Base-by-base conservation (phyloP, 148 eudicot genomes). In the Arbutus unedo region DNA sequence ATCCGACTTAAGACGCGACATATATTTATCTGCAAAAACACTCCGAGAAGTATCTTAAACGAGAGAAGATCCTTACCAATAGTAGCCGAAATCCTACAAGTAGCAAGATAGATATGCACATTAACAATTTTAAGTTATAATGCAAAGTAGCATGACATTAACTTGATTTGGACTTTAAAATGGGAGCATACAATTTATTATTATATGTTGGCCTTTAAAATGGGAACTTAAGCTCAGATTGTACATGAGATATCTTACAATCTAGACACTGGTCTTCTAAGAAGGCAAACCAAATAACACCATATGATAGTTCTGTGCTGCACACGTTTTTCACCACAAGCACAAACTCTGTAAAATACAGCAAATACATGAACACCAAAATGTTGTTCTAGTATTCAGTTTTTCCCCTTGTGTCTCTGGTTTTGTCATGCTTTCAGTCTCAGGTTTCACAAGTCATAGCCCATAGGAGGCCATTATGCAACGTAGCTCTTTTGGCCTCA, bases 1-100 rank as follows among this genome's bases (percentile, higher is more conserved):
- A 85, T 88, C 96, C 45, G 93, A 86, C 77, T 91, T 93, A 49
- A 79, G 72, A 38, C 87, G 92, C 21, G 89, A 83, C 74, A 96
- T 82, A 87, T 93, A 96, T 82, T 87, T 89, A 75, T 94, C 99
- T 96, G 94, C 86, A 88, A 72, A 82, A 72, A 81, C 43, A 3
- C 49, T 54, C 62, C 74, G 13, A 10, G 60, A 76, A 76, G 51
- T 47, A 18, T 50, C 41, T 25, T 76, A 31, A 50, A 76, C 44
- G 5, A 71, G 75, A 49, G 49, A 31, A 71, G 78, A 16, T 21
- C 18, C 31, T 47, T 14, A 18, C 14, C 6, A 73, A 45, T n/a
- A 38, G 10, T 47, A 13, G 55, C 77, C 18, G 54, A 44, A 43
- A n/a, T 25, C 50, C 21, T 23, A 74, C 55, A 19, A 48, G 56